A percentile compares a stretch with the other conserved stretches of the same genome.
phyloP scores from a whole-genome alignment of 2,329 filamentous ascomycete genomes.

The Botrytis aclada region DNA sequence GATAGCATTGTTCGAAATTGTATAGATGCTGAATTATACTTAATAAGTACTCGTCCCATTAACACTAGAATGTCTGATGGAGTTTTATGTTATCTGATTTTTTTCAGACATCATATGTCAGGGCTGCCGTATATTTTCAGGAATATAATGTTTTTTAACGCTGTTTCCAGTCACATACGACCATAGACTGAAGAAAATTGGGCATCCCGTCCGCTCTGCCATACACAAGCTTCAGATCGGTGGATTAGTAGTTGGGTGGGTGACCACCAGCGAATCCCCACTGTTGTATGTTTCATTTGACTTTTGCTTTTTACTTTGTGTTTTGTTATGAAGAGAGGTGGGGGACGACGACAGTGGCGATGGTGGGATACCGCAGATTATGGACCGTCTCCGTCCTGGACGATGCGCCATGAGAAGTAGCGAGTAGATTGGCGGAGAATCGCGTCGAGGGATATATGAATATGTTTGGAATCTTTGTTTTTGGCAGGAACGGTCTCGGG shows the following conservation, averaged over 20 bases:
- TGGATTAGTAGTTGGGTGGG: too few relatives aligned
- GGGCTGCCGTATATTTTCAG: background rate
- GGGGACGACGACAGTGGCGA: background rate
- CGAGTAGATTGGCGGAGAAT: background rate
- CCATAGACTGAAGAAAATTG: background rate
- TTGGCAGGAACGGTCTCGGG: background rate
- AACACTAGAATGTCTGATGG: too few relatives aligned
- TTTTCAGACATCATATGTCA: background rate
- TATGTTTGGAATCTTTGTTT: background rate
- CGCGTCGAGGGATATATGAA: background rate
- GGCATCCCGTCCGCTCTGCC: too few relatives aligned
- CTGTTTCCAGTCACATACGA: too few relatives aligned
- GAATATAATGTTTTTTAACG: background rate
- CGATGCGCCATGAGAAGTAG: background rate
- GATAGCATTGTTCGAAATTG: background rate
- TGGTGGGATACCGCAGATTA: background rate
- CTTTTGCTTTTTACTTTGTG: too few relatives aligned
- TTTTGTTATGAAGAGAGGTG: background rate
- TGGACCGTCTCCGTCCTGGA: rapidly evolving
- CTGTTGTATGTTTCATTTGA: background rate
- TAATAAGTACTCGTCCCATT: background rate
- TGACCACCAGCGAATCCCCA: background rate
- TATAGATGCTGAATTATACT: background rate
- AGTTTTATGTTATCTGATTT: background rate
- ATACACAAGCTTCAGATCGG: too few relatives aligned